Evolutionary conservation across 2,329 filamentous ascomycete genomes (phyloP).

Genomic region (Tolypocladium amazonense): DNA sequence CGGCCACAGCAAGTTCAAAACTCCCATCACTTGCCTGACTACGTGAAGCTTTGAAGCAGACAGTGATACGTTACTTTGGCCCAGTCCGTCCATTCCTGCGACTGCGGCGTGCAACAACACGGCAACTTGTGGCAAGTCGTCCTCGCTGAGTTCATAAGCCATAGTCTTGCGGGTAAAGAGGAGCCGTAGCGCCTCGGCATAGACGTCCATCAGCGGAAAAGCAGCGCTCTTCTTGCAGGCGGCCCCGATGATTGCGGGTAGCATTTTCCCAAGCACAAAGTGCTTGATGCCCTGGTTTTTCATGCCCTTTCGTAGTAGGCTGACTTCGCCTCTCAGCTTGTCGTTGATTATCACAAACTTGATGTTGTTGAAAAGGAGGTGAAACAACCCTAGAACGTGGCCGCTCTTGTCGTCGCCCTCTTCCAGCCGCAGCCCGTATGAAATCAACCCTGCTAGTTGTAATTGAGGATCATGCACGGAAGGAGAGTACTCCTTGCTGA

Average conservation of each 20-base stretch:
- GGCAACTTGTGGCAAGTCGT: constrained; percentile 20
- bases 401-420: constrained; percentile 38
- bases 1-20: constrained; percentile 20
- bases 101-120: constrained; percentile 20
- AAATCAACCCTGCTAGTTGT: constrained; percentile 43
- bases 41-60: constrained; percentile 15
- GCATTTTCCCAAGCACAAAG: constrained; percentile 41
- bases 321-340: constrained; percentile 33
- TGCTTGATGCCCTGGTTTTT: constrained; percentile 28
- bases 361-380: constrained; percentile 47
- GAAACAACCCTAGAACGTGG: constrained; percentile 39
- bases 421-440: constrained; percentile 42
- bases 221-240: constrained; percentile 21
- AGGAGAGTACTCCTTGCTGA: constrained; percentile 45
- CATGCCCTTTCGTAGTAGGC: constrained; percentile 38
- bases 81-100: constrained; percentile 15
- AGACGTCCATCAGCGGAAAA: constrained; percentile 41
- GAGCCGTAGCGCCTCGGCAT: constrained; percentile 30
- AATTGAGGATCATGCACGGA: constrained; percentile 44
- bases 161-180: constrained; percentile 23
- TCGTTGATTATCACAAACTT: constrained; percentile 41
- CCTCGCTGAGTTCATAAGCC: constrained; percentile 25
- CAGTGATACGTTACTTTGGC: constrained; percentile 8
- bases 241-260: constrained; percentile 39
- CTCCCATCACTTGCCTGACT: constrained; percentile 14